These are phyloP conservation scores for Fraxinus nigra DNA, from an alignment of 305 asterid genomes.

Conservation along the genomic window DNA sequence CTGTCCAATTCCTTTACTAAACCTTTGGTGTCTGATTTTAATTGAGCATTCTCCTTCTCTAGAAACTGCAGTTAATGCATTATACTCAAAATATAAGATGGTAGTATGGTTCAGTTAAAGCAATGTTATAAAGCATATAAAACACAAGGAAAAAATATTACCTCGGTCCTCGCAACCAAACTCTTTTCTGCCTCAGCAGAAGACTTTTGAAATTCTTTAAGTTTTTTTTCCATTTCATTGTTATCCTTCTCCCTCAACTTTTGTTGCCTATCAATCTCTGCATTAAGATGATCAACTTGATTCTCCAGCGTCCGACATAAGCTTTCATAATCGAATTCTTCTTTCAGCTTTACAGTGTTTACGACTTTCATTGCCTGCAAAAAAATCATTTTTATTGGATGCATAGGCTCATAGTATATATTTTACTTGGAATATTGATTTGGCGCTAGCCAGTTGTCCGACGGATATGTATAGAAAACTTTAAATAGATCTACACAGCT, in stretches of 20 bases:
- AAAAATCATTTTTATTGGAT: constrained; percentile 17
- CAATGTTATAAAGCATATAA: constrained; percentile 5
- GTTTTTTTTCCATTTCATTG: constrained; percentile 50
- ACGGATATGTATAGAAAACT: not conserved
- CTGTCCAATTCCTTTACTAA: constrained; percentile 46
- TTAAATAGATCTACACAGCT: not conserved
- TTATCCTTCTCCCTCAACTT: constrained; percentile 59
- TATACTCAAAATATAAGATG: constrained; percentile 24
- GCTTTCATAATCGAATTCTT: constrained; percentile 91
- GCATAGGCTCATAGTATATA: not conserved
- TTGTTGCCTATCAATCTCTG: constrained; percentile 72
- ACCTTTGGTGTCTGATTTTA: constrained; percentile 43
- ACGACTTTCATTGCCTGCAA: constrained; percentile 93
- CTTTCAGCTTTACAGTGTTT: constrained; percentile 74
- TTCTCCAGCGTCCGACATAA: constrained; percentile 79
- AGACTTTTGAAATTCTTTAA: constrained; percentile 50
- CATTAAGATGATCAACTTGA: constrained; percentile 71
- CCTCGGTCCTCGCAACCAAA: constrained; percentile 69
- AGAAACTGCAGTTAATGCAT: constrained; percentile 47
- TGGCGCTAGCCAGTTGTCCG: not conserved
- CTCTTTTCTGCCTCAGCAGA: constrained; percentile 60
- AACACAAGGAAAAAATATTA: constrained; percentile 32
- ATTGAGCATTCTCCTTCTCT: constrained; percentile 56
- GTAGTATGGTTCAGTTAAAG: constrained; percentile 13
- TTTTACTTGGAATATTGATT: not conserved